Evolutionary conservation across 345 rosid species (phyloP).

Genomic region (Hirschfeldia incana): DNA sequence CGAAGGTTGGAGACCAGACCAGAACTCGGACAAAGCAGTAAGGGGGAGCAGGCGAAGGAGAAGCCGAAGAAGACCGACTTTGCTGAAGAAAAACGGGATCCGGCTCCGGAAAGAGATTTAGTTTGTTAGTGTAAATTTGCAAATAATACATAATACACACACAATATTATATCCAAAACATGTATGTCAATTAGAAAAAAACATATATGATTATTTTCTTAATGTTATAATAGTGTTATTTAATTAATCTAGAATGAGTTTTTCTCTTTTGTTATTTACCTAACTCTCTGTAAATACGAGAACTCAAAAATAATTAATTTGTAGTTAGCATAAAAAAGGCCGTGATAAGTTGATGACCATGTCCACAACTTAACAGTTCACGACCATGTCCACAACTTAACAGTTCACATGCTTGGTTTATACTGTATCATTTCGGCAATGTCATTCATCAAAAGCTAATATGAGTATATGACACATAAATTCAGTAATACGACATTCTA

Average conservation of each 20-base stretch:
- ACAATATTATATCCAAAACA: background rate
- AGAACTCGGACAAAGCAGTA: too few species aligned
- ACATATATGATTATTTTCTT: background rate
- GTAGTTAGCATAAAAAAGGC: background rate
- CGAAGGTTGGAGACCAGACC: too few species aligned
- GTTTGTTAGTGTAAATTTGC: background rate
- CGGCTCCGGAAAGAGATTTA: too few species aligned
- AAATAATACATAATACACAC: background rate
- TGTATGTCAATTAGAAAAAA: background rate
- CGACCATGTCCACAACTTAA: background rate
- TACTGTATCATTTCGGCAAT: background rate
- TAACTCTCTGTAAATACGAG: background rate
- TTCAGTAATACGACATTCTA: background rate
- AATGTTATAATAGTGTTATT: background rate
- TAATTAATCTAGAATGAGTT: background rate
- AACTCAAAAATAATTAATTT: background rate
- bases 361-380: background rate
- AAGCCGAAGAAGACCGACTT: too few species aligned
- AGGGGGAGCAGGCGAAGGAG: too few species aligned
- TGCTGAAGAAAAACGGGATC: too few species aligned
- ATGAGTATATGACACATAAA: background rate
- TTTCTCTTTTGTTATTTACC: background rate
- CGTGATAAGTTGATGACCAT: background rate
- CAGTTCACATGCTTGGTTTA: background rate
- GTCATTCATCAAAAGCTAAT: background rate